Percentiles rank a stretch among this genome's conserved stretches.
phyloP scores from a whole-genome alignment of 192 early-diverging fungal genomes.

The Rhizophagus sp. region DNA sequence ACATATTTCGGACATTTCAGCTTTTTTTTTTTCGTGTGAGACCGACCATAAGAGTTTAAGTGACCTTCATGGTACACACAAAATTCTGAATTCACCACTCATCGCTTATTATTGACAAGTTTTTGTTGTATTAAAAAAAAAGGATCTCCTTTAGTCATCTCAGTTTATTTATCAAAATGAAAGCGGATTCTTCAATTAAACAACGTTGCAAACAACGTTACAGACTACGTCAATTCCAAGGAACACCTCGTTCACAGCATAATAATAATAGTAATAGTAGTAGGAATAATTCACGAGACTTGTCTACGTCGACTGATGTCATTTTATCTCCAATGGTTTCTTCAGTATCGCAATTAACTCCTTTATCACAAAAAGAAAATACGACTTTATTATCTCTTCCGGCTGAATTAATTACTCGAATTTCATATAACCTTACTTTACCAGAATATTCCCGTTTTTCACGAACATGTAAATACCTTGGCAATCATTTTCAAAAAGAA shows the following conservation, averaged over 20 bases:
- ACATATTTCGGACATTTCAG: too few relatives aligned
- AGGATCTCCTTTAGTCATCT: not conserved
- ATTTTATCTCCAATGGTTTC: not conserved
- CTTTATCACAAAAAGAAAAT: not conserved
- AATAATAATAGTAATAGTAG: not conserved
- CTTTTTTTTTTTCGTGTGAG: not conserved
- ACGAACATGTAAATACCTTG: slow-evolving; percentile 34
- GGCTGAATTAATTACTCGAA: slow-evolving; percentile 38
- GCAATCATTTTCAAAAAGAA: slow-evolving; percentile 39
- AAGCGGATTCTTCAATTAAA: not conserved
- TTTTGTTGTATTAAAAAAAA: not conserved
- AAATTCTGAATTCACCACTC: not conserved
- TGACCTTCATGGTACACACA: not conserved
- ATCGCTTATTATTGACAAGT: not conserved
- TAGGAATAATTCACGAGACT: not conserved
- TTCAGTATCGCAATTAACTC: not conserved
- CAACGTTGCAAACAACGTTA: not conserved
- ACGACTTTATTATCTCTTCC: slow-evolving; percentile 35
- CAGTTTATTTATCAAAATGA: not conserved
- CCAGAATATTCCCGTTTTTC: slow-evolving; percentile 39
- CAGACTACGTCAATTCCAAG: not conserved
- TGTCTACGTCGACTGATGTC: not conserved
- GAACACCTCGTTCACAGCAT: not conserved
- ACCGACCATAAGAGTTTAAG: not conserved
- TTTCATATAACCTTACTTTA: slow-evolving; percentile 34